phyloP scores from a whole-genome alignment of 768 basidiomycete genomes.

The Rhodocollybia butyracea region DNA sequence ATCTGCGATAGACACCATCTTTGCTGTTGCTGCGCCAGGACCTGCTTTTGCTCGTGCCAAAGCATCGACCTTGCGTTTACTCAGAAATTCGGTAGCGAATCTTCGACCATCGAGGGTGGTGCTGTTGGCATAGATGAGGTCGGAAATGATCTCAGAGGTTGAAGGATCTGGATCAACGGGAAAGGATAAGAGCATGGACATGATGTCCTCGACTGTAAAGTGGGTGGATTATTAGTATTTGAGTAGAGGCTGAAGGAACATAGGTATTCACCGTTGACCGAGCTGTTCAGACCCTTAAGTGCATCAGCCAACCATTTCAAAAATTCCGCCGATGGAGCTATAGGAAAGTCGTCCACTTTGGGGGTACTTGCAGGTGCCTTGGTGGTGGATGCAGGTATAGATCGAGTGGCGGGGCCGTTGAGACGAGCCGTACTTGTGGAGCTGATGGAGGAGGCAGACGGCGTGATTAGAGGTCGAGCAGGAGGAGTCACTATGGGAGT shows the following conservation, averaged over 20 bases:
- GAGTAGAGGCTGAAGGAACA: background rate
- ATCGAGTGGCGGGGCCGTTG: slow-evolving; percentile 32
- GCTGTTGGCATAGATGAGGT: slow-evolving; percentile 91
- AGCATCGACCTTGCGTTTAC: slow-evolving; percentile 82
- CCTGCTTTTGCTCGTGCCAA: slow-evolving; percentile 45
- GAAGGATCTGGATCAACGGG: slow-evolving; percentile 83
- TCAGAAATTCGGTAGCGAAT: slow-evolving; percentile 90
- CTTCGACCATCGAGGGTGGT: slow-evolving; percentile 93
- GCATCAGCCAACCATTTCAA: slow-evolving; percentile 87
- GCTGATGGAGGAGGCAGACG: slow-evolving; percentile 24
- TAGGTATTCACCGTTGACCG: slow-evolving; percentile 59
- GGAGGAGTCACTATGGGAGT: slow-evolving; percentile 29
- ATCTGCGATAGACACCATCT: slow-evolving; percentile 75
- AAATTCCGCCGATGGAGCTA: slow-evolving; percentile 84
- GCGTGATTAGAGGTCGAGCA: slow-evolving; percentile 31
- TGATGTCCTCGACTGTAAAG: slow-evolving; percentile 85
- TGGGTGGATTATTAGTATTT: slow-evolving; percentile 5
- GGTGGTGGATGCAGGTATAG: slow-evolving; percentile 33
- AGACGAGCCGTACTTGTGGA: slow-evolving; percentile 31
- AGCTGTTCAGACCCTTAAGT: slow-evolving; percentile 70
- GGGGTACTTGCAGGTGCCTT: slow-evolving; percentile 27
- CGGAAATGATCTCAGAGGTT: slow-evolving; percentile 89
- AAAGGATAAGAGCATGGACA: slow-evolving; percentile 93
- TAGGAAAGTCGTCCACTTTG: slow-evolving; percentile 59
- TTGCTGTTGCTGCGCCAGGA: slow-evolving; percentile 34